A percentile compares a stretch with the other conserved stretches of the same genome.
phyloP scores from a whole-genome alignment of 139 green algal species.

The Closterium sp. region DNA sequence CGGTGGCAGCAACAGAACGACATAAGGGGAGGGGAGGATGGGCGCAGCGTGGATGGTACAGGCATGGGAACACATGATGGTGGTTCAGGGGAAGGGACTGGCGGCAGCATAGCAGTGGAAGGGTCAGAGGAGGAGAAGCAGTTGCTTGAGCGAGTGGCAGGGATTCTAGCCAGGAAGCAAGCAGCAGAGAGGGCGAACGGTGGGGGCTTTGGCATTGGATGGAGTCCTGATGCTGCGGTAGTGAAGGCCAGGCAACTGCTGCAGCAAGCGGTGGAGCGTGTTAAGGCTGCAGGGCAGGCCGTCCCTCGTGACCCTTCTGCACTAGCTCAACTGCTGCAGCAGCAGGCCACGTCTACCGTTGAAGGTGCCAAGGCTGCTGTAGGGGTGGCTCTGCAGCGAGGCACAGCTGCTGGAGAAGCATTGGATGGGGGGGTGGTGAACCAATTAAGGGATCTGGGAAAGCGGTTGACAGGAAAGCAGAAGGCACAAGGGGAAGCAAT shows the following conservation, averaged over 20 bases:
- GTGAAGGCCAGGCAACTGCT: not conserved
- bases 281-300: not conserved
- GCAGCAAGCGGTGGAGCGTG: not conserved
- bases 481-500: not conserved
- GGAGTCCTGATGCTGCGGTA: not conserved
- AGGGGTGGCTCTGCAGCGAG: not conserved
- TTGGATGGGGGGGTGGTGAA: not conserved
- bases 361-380: not conserved
- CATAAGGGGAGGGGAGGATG: not conserved
- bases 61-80: not conserved
- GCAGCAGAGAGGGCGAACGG: not conserved
- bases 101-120: not conserved
- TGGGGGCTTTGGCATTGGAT: not conserved
- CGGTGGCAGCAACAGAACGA: not conserved
- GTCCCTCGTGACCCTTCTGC: not conserved
- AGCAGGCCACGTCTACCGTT: not conserved
- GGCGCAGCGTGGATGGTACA: not conserved
- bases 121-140: not conserved
- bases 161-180: not conserved
- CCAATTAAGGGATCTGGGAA: not conserved
- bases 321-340: not conserved
- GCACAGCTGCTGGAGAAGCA: not conserved
- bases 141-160: not conserved
- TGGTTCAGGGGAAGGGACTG: not conserved
- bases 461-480: not conserved